phyloP scores from a whole-genome alignment of 2,329 filamentous ascomycete species.

The Nectriaceae sp. region DNA sequence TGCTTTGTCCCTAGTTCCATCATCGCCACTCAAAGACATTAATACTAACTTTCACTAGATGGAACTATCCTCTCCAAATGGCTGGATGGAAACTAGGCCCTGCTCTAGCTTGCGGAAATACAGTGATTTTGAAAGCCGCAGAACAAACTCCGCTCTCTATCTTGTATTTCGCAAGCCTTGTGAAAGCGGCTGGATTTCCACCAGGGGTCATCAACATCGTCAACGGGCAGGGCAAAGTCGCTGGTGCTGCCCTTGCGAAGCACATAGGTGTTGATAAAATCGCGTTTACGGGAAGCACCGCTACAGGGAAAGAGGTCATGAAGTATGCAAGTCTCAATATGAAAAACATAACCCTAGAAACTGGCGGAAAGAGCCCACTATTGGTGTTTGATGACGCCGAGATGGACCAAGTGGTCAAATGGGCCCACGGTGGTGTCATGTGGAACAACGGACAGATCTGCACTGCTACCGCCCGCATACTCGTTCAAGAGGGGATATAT shows the following conservation, averaged over 20 bases:
- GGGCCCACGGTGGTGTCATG: slow-evolving; percentile 51
- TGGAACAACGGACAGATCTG: slow-evolving; percentile 65
- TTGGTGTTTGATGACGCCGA: slow-evolving; percentile 68
- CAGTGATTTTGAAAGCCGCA: neutral
- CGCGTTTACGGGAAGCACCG: neutral
- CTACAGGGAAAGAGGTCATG: slow-evolving; percentile 44
- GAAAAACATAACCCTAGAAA: slow-evolving; percentile 62
- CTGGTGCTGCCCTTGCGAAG: neutral
- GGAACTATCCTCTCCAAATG: neutral
- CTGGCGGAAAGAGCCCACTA: slow-evolving; percentile 66
- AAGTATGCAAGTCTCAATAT: slow-evolving; percentile 62
- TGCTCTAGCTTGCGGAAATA: neutral
- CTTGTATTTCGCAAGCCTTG: neutral
- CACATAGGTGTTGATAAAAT: neutral
- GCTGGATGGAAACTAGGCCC: neutral
- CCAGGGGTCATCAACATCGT: neutral
- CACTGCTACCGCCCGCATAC: slow-evolving; percentile 62
- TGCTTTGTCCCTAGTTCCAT: neutral
- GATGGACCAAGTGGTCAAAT: slow-evolving; percentile 66
- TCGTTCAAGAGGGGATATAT: slow-evolving; percentile 61
- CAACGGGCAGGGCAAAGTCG: neutral
- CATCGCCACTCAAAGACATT: slow-evolving; percentile 54
- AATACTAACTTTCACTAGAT: slow-evolving; percentile 63
- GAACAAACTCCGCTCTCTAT: neutral
- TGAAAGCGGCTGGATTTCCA: neutral